Percentiles rank a stretch among this genome's conserved stretches.
These are phyloP conservation scores for Anthostomella pinea DNA, from an alignment of 2,329 filamentous ascomycete genomes.

Conservation along the genomic window DNA sequence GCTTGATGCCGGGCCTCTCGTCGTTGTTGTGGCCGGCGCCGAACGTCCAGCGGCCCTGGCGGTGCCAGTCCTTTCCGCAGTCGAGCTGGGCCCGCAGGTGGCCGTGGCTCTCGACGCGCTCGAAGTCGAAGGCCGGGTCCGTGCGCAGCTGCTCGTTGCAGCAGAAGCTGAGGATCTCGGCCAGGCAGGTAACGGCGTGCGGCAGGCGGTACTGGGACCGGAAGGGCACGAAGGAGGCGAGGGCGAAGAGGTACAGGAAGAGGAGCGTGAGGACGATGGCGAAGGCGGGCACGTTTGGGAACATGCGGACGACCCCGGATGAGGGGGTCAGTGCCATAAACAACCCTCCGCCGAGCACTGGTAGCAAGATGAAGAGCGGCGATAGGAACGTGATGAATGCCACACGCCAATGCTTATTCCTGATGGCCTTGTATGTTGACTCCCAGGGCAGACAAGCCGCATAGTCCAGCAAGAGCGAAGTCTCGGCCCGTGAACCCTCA, in stretches of 20 bases:
- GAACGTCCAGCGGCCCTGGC: constrained; percentile 53
- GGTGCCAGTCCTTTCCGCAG: constrained; percentile 42
- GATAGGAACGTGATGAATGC: constrained; percentile 60
- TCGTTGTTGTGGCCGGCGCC: constrained; percentile 37
- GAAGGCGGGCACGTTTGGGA: constrained; percentile 70
- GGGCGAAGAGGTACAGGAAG: constrained; percentile 63
- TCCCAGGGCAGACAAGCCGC: constrained; percentile 62
- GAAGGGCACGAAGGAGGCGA: constrained; percentile 59
- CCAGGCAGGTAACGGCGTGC: constrained; percentile 68
- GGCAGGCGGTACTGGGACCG: constrained; percentile 65
- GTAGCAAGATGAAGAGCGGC: constrained; percentile 59
- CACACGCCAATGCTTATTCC: constrained; percentile 63
- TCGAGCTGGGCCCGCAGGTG: constrained; percentile 70
- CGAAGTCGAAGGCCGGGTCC: constrained; percentile 70
- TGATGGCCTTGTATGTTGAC: constrained; percentile 53
- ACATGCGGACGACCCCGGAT: constrained; percentile 57
- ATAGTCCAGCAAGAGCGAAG: constrained; percentile 69
- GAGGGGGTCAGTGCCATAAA: constrained; percentile 70
- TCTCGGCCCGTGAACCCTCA: constrained; percentile 59
- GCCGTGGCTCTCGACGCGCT: constrained; percentile 52
- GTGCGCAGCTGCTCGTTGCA: constrained; percentile 68
- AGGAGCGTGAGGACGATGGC: constrained; percentile 71
- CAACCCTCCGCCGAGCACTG: constrained; percentile 65
- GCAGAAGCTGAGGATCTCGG: constrained; percentile 75
- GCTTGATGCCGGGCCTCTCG: constrained; percentile 30